Base-by-base conservation (phyloP, 192 early-diverging fungal genomes). In the Coemansia sp. region DNA sequence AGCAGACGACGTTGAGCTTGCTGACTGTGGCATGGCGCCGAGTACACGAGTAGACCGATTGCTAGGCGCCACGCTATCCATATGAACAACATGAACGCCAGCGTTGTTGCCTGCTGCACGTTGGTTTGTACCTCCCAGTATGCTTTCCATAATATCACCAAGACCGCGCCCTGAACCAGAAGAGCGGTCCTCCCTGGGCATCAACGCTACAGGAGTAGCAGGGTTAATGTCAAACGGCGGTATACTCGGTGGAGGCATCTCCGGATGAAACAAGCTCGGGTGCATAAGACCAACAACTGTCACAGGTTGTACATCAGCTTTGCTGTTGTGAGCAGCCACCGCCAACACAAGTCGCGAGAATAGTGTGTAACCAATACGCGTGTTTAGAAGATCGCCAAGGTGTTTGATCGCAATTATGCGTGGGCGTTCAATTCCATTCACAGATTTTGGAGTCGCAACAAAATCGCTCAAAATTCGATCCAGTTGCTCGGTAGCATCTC, bases 141-240 rank as follows among this genome's bases (percentile, higher is more conserved):
- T 56, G 2, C 70, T 66, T 19, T 72, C 70, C 5, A 78, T 39
- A 17, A 78, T 62, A 3, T 61, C 63, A 19, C 55, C 60, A 22
- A 72, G 32, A 5, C 63, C 70, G 14, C 70, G 75, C 6, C 22
- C 32, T 27, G 59, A 31, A n/a, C 14, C 29, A 2, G 53, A 30
- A 2, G 60, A 17, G 9, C 67, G 74, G 3, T 72, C 70, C n/a
- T 66, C 70, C 1, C 42, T 36, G 7, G 78, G 78, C 58, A 70
- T 61, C 27, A 82, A 59, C 27, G 80, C 71, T 23, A 68, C 71
- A 1, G 80, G 80, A 0, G 80, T 72, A 1, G 71, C 51, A 3
- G 80, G 80, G 23, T 76, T 76, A 24, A 82, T 63, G 54, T 82
- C 80, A 59, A 74, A 82, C 17, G 80, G 80, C 31, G 80, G 80